Percentiles rank a stretch among this genome's conserved stretches.
These are phyloP conservation scores for Calonectria ilicicola DNA, from an alignment of 2,329 filamentous ascomycete genomes.

Conservation along the genomic window DNA sequence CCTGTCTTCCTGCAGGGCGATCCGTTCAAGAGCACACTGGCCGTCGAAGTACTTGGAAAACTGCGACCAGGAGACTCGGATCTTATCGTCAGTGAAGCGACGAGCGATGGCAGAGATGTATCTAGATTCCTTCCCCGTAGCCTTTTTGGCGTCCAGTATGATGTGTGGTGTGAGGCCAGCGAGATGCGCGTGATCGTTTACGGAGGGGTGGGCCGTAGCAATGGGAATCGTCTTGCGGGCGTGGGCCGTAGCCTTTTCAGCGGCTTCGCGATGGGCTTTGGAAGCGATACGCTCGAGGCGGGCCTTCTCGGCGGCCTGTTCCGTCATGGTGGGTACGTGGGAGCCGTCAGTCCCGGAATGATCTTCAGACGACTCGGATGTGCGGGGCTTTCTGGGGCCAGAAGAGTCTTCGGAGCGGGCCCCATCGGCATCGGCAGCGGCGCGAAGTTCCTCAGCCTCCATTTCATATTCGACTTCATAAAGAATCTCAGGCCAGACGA, in stretches of 20 bases:
- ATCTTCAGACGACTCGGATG: constrained; percentile 43
- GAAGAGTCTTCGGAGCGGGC: constrained; percentile 38
- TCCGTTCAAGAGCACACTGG: constrained; percentile 83
- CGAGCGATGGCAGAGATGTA: constrained; percentile 73
- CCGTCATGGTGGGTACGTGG: constrained; percentile 56
- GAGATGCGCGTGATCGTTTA: constrained; percentile 70
- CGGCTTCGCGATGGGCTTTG: constrained; percentile 65
- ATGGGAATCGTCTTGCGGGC: constrained; percentile 62
- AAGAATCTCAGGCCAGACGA: constrained; percentile 85
- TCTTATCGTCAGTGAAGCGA: constrained; percentile 66
- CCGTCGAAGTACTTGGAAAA: constrained; percentile 93
- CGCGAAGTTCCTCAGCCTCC: constrained; percentile 71
- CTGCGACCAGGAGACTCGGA: constrained; percentile 76
- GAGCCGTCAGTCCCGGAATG: constrained; percentile 36
- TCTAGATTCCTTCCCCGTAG: constrained; percentile 81
- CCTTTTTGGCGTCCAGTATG: constrained; percentile 82
- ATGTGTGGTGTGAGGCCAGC: constrained; percentile 71
- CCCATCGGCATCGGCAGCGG: constrained; percentile 40
- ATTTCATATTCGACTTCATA: constrained; percentile 81
- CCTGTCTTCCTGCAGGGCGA: constrained; percentile 85
- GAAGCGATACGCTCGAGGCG: constrained; percentile 69
- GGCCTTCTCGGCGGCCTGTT: constrained; percentile 71
- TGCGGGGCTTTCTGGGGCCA: constrained; percentile 33
- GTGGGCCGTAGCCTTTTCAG: constrained; percentile 68
- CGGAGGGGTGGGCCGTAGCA: constrained; percentile 65